These are phyloP conservation scores for Spizellomyces punctatus DNA, from an alignment of 192 early-diverging fungal genomes.

Conservation along the genomic window DNA sequence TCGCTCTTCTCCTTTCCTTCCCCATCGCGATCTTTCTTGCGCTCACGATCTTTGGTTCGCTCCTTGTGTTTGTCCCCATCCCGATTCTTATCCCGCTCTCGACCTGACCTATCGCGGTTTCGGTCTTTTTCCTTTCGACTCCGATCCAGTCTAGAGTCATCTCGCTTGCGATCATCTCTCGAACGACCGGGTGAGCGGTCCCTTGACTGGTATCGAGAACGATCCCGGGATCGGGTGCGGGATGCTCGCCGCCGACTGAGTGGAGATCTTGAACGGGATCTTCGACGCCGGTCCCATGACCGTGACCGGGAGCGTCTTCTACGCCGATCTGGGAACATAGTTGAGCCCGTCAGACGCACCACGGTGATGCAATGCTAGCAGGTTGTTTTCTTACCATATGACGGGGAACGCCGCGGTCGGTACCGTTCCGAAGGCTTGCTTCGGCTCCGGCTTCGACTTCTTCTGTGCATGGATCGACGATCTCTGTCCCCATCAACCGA, in stretches of 20 bases:
- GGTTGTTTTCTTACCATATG: neutral
- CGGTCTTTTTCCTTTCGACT: conserved; percentile 29
- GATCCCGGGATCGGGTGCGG: neutral
- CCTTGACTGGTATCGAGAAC: neutral
- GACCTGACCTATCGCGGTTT: conserved; percentile 44
- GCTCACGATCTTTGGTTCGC: neutral
- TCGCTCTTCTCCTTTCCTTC: neutral
- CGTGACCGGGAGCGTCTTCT: conserved; percentile 5
- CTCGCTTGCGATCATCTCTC: too few relatives aligned
- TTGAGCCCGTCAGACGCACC: neutral
- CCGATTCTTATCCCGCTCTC: conserved; percentile 29
- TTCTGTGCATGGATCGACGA: neutral
- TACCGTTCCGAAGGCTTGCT: neutral
- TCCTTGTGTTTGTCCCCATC: neutral
- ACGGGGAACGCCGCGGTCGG: neutral
- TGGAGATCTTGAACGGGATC: conserved; percentile 1
- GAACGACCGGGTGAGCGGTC: neutral
- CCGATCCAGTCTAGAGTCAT: too few relatives aligned
- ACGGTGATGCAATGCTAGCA: neutral
- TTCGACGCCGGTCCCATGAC: conserved; percentile 3
- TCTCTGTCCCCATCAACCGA: conserved; percentile 6
- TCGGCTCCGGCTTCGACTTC: neutral
- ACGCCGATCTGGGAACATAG: neutral
- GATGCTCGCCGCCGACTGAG: neutral
- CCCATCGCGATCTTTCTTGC: neutral